Base-by-base conservation (phyloP, 495 filamentous ascomycete genomes). In the Haplographium delicatum region DNA sequence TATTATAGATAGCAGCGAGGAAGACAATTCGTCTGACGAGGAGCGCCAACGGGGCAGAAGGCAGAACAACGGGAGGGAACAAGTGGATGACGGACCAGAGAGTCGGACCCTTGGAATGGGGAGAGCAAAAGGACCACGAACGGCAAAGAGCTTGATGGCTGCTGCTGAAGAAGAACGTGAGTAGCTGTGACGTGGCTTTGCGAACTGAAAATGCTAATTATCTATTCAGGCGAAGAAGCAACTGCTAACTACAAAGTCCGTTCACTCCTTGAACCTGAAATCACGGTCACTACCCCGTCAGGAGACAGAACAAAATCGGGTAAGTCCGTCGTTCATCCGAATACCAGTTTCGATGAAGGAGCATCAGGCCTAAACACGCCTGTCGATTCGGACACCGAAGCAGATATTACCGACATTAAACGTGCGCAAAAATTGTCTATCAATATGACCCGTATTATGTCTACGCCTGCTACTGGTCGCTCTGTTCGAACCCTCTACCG, bases 401-500 rank as follows among this genome's bases (percentile, higher is more conserved):
- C 79, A 2, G 90, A 95, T 50, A 66, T 91, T 6, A 80, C 74
- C 10, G 91, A 95, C 55, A 86, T 97, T 47, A 83, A 83, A 54
- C 78, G 84, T 22, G 93, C 93, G 0, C 93, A 96, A 64, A 83
- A 82, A 44, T 76, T 98, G 37, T 76, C 82, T 7, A 83, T 96
- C 50, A 77, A 80, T 38, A 76, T 89, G 66, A 95, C 91, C 0
- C 74, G 83, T 1, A 85, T 95, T 54, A 78, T 82, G 20, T 83
- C 83, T 15, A 85, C 83, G 11, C 88, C 86, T 16, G 81, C 82
- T 40, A 72, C 80, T 0, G 82, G 91, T 62, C 82, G 91, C 24
- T 84, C 84, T 11, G 81, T 97, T 35, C 84, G 89, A 5, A 90
- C 89, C 23, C 88, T 98, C 47, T 80, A 94, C 39, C 85, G 93